phyloP scores from a whole-genome alignment of 257 asterid genomes.

The Echium plantagineum region DNA sequence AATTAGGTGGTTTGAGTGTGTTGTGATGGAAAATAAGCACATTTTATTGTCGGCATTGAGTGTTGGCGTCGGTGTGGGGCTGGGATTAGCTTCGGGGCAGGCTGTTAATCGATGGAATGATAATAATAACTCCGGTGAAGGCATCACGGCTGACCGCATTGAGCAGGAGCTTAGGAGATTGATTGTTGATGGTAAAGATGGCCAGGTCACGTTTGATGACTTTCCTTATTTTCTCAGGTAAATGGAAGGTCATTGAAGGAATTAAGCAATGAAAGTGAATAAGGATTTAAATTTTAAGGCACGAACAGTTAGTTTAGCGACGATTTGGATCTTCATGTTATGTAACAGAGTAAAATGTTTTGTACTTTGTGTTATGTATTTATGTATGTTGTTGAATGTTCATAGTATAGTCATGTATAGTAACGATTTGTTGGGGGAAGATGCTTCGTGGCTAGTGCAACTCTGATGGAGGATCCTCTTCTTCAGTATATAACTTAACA shows the following conservation, averaged over 20 bases:
- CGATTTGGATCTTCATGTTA: too few species aligned
- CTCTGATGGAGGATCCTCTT: not conserved
- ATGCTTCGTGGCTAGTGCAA: not conserved
- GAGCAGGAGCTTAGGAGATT: slow-evolving; percentile 53
- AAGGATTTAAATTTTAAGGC: not conserved
- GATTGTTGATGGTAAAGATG: slow-evolving; percentile 46
- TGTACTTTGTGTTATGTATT: not conserved
- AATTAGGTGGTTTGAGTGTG: slow-evolving; percentile 1
- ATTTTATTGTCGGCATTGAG: slow-evolving; percentile 72
- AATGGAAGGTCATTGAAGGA: not conserved
- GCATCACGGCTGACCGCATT: slow-evolving; percentile 42
- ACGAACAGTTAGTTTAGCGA: not conserved
- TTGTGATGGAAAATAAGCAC: slow-evolving; percentile 74
- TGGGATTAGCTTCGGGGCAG: slow-evolving; percentile 67
- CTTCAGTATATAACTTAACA: too few species aligned
- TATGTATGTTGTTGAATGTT: slow-evolving; percentile 4
- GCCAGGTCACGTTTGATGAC: slow-evolving; percentile 44
- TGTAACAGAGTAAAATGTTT: not conserved
- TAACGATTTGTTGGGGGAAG: too few species aligned
- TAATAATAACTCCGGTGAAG: slow-evolving; percentile 22
- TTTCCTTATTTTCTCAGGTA: slow-evolving; percentile 90
- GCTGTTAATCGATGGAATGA: slow-evolving; percentile 51
- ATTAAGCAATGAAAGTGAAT: not conserved
- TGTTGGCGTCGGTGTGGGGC: slow-evolving; percentile 84
- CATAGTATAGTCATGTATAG: too few species aligned